These are phyloP conservation scores for Venturia asperata DNA, from an alignment of 2,329 filamentous ascomycete genomes.

Conservation along the genomic window DNA sequence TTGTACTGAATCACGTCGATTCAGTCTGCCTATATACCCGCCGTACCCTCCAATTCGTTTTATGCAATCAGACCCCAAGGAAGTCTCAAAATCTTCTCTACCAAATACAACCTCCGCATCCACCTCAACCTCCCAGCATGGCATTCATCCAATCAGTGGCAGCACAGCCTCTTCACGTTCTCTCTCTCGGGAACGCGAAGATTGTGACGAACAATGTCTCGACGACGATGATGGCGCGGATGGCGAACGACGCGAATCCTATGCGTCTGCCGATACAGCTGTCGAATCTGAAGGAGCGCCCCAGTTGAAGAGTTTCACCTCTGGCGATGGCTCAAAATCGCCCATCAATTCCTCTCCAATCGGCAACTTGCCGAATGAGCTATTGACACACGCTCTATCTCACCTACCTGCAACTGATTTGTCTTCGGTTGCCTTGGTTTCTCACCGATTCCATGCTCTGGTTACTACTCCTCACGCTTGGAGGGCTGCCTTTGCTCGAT, in stretches of 20 bases:
- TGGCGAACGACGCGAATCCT: slow-evolving; percentile 22
- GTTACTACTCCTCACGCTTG: slow-evolving; percentile 90
- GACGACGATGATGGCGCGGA: slow-evolving; percentile 20
- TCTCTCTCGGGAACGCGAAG: slow-evolving; percentile 33
- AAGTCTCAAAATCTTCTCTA: slow-evolving; percentile 42
- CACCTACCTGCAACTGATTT: slow-evolving; percentile 82
- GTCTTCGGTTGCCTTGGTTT: slow-evolving; percentile 75
- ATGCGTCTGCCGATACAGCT: slow-evolving; percentile 25
- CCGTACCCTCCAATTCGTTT: slow-evolving; percentile 34
- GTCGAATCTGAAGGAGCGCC: slow-evolving; percentile 47
- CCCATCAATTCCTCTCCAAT: neutral
- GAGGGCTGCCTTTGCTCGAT: slow-evolving; percentile 85
- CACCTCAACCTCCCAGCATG: slow-evolving; percentile 50
- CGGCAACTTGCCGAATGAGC: slow-evolving; percentile 51
- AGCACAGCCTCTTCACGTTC: slow-evolving; percentile 40
- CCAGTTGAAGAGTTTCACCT: slow-evolving; percentile 32
- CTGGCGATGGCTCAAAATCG: slow-evolving; percentile 24
- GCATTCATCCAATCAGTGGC: slow-evolving; percentile 43
- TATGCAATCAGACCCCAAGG: slow-evolving; percentile 57
- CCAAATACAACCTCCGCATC: slow-evolving; percentile 34
- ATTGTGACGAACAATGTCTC: slow-evolving; percentile 21
- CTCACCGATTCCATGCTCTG: slow-evolving; percentile 75
- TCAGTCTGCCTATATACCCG: slow-evolving; percentile 12
- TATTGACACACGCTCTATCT: slow-evolving; percentile 84
- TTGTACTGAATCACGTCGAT: slow-evolving; percentile 14